Percentiles rank a stretch among this genome's conserved stretches.
phyloP scores from a whole-genome alignment of 495 filamentous ascomycete species.

The Alectoria sarmentosa region DNA sequence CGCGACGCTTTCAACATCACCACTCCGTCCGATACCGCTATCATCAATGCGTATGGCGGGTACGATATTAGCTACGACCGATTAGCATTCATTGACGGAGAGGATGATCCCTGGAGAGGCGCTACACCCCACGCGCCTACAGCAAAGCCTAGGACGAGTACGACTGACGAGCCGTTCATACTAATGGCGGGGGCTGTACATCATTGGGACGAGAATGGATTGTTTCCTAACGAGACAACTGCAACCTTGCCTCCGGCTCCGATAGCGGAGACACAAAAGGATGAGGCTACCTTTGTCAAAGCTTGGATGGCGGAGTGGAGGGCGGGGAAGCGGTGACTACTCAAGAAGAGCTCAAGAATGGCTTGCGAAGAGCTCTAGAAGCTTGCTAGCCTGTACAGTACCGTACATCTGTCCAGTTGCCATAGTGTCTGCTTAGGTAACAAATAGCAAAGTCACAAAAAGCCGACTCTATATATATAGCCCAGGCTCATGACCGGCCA shows the following conservation, averaged over 20 bases:
- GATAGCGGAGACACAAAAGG: slow-evolving; percentile 47
- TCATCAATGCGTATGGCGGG: slow-evolving; percentile 65
- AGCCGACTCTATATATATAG: no score
- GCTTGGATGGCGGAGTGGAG: slow-evolving; percentile 58
- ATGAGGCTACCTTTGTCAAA: slow-evolving; percentile 52
- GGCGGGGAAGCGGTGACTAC: not conserved
- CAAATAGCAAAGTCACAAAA: no score
- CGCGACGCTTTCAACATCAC: slow-evolving; percentile 56
- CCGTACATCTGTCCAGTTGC: no score
- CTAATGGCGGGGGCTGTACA: slow-evolving; percentile 58
- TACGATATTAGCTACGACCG: slow-evolving; percentile 56
- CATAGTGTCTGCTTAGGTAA: no score
- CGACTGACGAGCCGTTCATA: slow-evolving; percentile 52
- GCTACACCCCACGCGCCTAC: slow-evolving; percentile 55
- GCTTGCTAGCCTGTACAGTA: not conserved
- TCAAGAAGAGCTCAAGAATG: not conserved
- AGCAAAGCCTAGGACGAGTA: slow-evolving; percentile 41
- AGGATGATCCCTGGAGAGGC: slow-evolving; percentile 63
- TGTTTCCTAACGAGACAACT: slow-evolving; percentile 53
- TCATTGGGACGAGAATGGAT: slow-evolving; percentile 67
- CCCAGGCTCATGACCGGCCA: no score
- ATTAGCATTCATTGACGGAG: slow-evolving; percentile 60
- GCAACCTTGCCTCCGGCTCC: slow-evolving; percentile 45
- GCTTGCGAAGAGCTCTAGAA: no score
- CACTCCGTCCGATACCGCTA: slow-evolving; percentile 43